Evolutionary conservation across 2,329 filamentous ascomycete species (phyloP), one percentile per base, ranked within the genome.

Genomic region (Keithomyces neogunnii): DNA sequence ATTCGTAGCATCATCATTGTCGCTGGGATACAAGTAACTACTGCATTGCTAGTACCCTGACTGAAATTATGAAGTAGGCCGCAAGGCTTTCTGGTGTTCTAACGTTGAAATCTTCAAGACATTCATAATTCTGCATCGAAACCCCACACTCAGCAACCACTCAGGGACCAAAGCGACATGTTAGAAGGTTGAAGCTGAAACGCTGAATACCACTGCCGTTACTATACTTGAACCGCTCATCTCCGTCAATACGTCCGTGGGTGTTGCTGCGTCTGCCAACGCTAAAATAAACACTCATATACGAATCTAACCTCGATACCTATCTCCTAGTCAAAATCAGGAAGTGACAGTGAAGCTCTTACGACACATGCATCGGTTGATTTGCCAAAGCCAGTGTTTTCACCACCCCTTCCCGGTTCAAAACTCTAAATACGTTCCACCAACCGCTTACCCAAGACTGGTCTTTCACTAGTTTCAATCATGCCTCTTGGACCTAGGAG

Each of bases 351-450:
- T 48, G 48, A 70, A 46, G 63, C 68, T 29, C 66, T 64, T 42
- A 67, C 60, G 43, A 64, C 61, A 51, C 61, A 51, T 69, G 64
- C 5, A 66, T 49, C 31, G 65, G 55, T 28, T 60, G 61, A 51
- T 57, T 64, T 7, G 64, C 49, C 63, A 51, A 57, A 58, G 29
- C 59, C 49, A 2, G 59, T 57, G 29, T 60, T 55, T 28, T 60
- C 59, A 26, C 57, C 52, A 3, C 53, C 39, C 30, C 32, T 40
- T 19, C 51, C 47, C 7, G 53, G 32, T 28, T 46, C 39, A 28
- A 49, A n/a, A 19, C 32, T 45, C 32, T 47, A 10, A 9, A 44
- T 28, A 5, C 11, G 26, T 30, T 28, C 40, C 4, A 29, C 40
- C 26, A 30, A 28, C 4, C n/a, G 29, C 28, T 44, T 9, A 19